Conservation (phyloP, 2,329 filamentous ascomycete species). For the Dactylella cylindrospora region DNA sequence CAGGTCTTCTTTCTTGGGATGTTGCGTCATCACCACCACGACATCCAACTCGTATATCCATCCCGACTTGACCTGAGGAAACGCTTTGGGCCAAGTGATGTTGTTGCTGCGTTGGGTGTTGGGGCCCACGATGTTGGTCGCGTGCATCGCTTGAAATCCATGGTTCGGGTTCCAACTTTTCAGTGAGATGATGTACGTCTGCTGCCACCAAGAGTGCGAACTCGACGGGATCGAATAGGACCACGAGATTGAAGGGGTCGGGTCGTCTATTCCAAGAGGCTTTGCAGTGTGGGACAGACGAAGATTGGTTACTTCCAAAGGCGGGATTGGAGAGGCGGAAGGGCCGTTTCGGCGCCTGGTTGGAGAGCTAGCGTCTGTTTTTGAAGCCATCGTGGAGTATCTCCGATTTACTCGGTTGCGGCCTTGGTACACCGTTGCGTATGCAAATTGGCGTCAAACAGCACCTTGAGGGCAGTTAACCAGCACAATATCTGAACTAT, state of each 20-base stretch:
- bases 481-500: no score
- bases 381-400: no score
- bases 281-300: constrained; percentile 29
- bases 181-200: constrained; percentile 17
- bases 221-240: constrained; percentile 19
- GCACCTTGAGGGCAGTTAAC: no score
- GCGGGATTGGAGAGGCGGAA: no score
- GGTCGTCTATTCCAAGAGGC: constrained; percentile 14
- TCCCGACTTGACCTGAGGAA: constrained; percentile 5
- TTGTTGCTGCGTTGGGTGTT: constrained; percentile 12
- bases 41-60: constrained; percentile 10
- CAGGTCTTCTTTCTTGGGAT: not conserved
- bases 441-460: no score
- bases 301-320: constrained; percentile 23
- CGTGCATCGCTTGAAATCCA: not conserved
- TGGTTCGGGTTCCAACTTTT: constrained; percentile 8
- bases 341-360: no score
- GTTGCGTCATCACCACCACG: constrained; percentile 1
- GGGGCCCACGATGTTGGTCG: not conserved
- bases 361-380: no score
- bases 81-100: constrained; percentile 28
- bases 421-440: no score
- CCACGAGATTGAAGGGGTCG: constrained; percentile 26
- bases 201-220: constrained; percentile 22
- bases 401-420: no score